phyloP scores from a whole-genome alignment of 129 eudicot species.

The Mikania micrantha region DNA sequence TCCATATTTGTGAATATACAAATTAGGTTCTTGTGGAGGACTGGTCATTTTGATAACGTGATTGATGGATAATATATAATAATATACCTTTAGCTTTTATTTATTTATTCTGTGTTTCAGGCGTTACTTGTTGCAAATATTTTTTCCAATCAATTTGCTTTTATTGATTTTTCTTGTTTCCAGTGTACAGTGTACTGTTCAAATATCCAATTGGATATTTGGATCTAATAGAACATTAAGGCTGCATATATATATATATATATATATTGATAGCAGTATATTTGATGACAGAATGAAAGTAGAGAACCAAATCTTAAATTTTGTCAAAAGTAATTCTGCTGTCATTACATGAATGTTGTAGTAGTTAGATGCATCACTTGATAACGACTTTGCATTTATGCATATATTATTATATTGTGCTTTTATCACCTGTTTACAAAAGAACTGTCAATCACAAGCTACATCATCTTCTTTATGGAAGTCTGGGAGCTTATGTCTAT shows the following conservation, averaged over 20 bases:
- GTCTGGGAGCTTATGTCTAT: background rate
- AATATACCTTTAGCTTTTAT: background rate
- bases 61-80: no score
- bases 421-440: background rate
- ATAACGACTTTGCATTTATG: background rate
- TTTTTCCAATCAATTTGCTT: no score
- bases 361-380: background rate
- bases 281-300: background rate
- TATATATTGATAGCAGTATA: background rate
- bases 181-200: constrained; percentile 2
- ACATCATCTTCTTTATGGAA: background rate
- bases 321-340: background rate
- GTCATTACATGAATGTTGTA: background rate
- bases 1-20: background rate
- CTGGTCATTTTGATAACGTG: background rate
- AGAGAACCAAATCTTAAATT: background rate
- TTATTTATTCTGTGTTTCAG: background rate
- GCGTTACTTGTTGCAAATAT: no score
- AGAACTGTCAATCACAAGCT: background rate
- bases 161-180: no score
- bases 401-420: background rate
- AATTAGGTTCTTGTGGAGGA: background rate
- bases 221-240: background rate
- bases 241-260: no score
- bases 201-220: background rate